Conservation (phyloP, 2,329 filamentous ascomycete species). For the Xylariaceae sp. region DNA sequence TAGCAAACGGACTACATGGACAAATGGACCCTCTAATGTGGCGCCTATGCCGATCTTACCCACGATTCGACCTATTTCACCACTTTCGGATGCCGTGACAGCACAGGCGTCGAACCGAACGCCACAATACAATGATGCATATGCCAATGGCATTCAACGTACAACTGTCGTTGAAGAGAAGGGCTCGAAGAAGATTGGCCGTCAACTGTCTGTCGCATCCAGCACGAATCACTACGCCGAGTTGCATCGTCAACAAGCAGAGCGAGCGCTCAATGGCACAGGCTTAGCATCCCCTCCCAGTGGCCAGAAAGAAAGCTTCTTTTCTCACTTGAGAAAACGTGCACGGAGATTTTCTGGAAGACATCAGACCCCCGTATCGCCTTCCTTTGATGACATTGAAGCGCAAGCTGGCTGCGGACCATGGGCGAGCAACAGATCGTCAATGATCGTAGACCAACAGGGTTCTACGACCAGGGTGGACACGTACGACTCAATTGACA, state of each 20-base stretch:
- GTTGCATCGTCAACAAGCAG: conserved; percentile 83
- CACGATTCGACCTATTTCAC: conserved; percentile 90
- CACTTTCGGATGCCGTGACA: conserved; percentile 89
- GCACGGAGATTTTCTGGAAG: conserved; percentile 89
- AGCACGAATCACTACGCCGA: conserved; percentile 92
- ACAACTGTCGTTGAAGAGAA: conserved; percentile 54
- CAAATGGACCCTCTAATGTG: conserved; percentile 72
- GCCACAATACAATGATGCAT: conserved; percentile 49
- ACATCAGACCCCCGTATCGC: conserved; percentile 76
- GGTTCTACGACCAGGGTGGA: conserved; percentile 48
- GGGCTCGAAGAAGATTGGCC: conserved; percentile 82
- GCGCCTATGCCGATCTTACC: conserved; percentile 95
- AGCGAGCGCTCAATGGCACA: conserved; percentile 82
- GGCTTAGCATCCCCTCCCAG: conserved; percentile 72
- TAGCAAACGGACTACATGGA: conserved; percentile 89
- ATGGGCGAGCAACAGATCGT: conserved; percentile 82
- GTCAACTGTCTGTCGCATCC: conserved; percentile 88
- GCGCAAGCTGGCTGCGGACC: conserved; percentile 88
- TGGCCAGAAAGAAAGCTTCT: conserved; percentile 92
- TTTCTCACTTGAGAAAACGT: conserved; percentile 92
- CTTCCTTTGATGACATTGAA: conserved; percentile 81
- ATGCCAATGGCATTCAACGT: conserved; percentile 39
- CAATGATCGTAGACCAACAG: conserved; percentile 68
- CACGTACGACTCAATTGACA: conserved; percentile 58
- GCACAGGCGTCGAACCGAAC: conserved; percentile 74